phyloP scores from a whole-genome alignment of 2,329 filamentous ascomycete species.

The Lecanicillium sp. region DNA sequence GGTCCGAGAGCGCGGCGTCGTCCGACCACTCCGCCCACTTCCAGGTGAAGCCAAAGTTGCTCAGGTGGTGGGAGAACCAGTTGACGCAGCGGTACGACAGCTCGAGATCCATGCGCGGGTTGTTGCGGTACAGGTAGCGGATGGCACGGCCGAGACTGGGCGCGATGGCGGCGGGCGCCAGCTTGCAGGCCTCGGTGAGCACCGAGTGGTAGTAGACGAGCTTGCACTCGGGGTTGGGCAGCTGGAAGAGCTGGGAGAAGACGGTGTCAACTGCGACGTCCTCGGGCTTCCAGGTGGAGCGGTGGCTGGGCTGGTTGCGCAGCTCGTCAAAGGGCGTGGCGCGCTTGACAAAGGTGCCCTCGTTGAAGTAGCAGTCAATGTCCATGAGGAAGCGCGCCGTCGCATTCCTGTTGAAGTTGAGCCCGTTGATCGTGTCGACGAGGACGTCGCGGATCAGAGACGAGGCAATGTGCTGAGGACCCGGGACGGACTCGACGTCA shows the following conservation, averaged over 20 bases:
- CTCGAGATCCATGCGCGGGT: slow-evolving; percentile 80
- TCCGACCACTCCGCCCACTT: slow-evolving; percentile 98
- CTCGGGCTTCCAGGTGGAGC: slow-evolving; percentile 91
- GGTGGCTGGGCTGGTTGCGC: slow-evolving; percentile 57
- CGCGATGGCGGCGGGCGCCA: slow-evolving; percentile 92
- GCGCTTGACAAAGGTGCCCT: slow-evolving; percentile 85
- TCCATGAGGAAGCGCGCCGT: slow-evolving; percentile 88
- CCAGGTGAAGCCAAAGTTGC: slow-evolving; percentile 99
- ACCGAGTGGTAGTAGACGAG: slow-evolving; percentile 95
- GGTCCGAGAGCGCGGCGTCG: slow-evolving; percentile 67
- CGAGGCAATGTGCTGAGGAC: slow-evolving; percentile 67
- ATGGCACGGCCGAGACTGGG: slow-evolving; percentile 91
- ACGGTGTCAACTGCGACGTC: slow-evolving; percentile 96
- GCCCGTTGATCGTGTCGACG: slow-evolving; percentile 86
- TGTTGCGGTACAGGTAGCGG: slow-evolving; percentile 78
- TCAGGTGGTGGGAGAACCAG: slow-evolving; percentile 96
- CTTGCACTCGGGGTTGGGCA: slow-evolving; percentile 85
- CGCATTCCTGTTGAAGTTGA: slow-evolving; percentile 86
- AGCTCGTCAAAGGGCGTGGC: slow-evolving; percentile 90
- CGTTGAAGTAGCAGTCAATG: slow-evolving; percentile 88
- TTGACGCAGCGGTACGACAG: slow-evolving; percentile 83
- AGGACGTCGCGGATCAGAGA: slow-evolving; percentile 80
- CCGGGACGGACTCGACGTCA: slow-evolving; percentile 82
- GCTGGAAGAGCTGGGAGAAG: slow-evolving; percentile 87
- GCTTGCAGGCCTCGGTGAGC: slow-evolving; percentile 90